A percentile compares a stretch with the other conserved stretches of the same genome.
phyloP scores from a whole-genome alignment of 2,329 filamentous ascomycete genomes.

The Paecilomyces dactylethromorphus region DNA sequence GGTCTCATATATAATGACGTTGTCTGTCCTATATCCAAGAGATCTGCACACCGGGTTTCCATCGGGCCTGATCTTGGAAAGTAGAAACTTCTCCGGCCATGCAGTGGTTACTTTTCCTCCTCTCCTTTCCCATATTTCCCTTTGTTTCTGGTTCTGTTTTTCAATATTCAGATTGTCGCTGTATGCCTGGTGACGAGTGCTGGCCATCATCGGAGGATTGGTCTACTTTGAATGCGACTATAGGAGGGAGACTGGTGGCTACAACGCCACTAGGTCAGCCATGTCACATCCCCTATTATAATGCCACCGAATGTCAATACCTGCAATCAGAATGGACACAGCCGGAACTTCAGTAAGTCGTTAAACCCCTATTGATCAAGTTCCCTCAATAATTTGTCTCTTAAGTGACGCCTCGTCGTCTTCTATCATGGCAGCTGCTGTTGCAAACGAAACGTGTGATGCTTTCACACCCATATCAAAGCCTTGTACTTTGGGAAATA shows the following conservation, averaged over 20 bases:
- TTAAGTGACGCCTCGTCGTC: constrained; percentile 27
- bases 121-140: no score
- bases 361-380: no score
- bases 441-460: constrained; percentile 33
- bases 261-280: constrained; percentile 47
- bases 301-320: constrained; percentile 38
- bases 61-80: no score
- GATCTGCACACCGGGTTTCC: no score
- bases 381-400: no score
- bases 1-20: no score
- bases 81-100: no score
- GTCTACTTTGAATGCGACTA: constrained; percentile 45
- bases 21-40: no score
- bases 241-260: constrained; percentile 46
- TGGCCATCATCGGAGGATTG: constrained; percentile 48
- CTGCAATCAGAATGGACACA: constrained; percentile 39
- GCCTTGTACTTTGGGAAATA: constrained; percentile 22
- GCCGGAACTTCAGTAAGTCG: constrained; percentile 40
- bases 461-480: constrained; percentile 29
- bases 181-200: constrained; percentile 34
- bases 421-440: constrained; percentile 34
- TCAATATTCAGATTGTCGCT: not conserved
- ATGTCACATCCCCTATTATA: constrained; percentile 46
- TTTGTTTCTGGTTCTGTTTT: no score
- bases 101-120: no score